Evolutionary conservation across 106 monocot species (phyloP), one percentile per base, ranked within the genome.

Genomic region (Dactylorhiza incarnata): DNA sequence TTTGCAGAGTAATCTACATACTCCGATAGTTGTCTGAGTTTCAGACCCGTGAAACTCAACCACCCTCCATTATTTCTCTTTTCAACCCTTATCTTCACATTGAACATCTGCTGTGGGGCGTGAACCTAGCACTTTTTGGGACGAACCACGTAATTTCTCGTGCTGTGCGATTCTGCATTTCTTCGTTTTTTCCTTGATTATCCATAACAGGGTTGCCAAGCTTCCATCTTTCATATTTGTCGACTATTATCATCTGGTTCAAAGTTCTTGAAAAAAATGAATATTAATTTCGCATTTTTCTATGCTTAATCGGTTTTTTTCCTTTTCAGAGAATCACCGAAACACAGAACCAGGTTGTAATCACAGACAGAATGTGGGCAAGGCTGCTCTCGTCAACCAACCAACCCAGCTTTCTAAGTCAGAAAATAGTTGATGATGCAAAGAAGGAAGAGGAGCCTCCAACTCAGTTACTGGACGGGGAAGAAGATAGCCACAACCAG

Each of bases 341-440:
- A 71, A 78, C 72, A 17, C 86, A 75, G 56, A 90, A 90, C 72
- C 86, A 86, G 68, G 89, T 90, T 29, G 86, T 87, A 65, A 90
- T 87, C 58, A 90, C 89, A 3, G 89, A 90, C 73, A 82, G 89
- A 68, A 90, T 90, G 89, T 86, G 89, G 89, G 89, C 89, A 5
- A 84, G 89, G 84, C 79, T 89, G n/a, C 82, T 89, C 19, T 86
- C 84, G 16, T 89, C 89, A 45, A 89, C 89, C 16, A 89, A 89
- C 68, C 89, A 90, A 47, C 86, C 89, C 5, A 86, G 89, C 62
- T 90, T 90, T 68, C 77, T 90, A 0, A 78, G 72, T 78, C 69
- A 71, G 0, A 74, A 84, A 68, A 72, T 72, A n/a, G 56, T 89
- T 11, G 82, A 82, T 29, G 80, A 84, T 8, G 20, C 73, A 5